These are phyloP conservation scores for Pichia sp. DNA, from an alignment of 1,139 yeast species.

Conservation along the genomic window DNA sequence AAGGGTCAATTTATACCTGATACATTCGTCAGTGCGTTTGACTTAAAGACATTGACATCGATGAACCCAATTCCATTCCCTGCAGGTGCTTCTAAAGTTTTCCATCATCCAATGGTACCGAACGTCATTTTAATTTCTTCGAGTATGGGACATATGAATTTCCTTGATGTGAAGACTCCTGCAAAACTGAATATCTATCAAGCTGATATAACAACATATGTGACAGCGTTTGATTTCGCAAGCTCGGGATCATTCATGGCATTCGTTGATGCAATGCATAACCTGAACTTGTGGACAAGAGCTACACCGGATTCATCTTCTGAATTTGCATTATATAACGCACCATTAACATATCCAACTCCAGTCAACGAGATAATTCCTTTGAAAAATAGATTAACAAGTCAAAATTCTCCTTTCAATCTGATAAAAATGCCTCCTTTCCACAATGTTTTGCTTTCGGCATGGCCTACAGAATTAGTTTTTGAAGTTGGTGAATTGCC, in stretches of 20 bases:
- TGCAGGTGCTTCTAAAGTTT: conserved; percentile 83
- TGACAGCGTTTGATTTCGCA: conserved; percentile 64
- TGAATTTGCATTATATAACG: conserved; percentile 26
- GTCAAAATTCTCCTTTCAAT: conserved; percentile 56
- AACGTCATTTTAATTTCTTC: conserved; percentile 77
- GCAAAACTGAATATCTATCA: conserved; percentile 60
- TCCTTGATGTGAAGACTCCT: conserved; percentile 81
- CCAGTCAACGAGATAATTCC: conserved; percentile 29
- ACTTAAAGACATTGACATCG: conserved; percentile 70
- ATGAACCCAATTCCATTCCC: conserved; percentile 85
- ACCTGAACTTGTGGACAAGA: conserved; percentile 75
- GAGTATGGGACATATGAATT: conserved; percentile 76
- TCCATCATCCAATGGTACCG: conserved; percentile 85
- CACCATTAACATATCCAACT: conserved; percentile 25
- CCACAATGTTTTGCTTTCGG: conserved; percentile 72
- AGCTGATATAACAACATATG: conserved; percentile 53
- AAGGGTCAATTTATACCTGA: conserved; percentile 52
- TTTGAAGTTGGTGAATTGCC: conserved; percentile 60
- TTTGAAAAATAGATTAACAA: conserved; percentile 29
- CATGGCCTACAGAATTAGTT: conserved; percentile 66
- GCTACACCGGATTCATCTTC: conserved; percentile 35
- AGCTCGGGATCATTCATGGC: conserved; percentile 80
- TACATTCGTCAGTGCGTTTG: conserved; percentile 82
- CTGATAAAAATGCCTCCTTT: conserved; percentile 87
- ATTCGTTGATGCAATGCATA: conserved; percentile 63